Evolutionary conservation across 2,329 filamentous ascomycete genomes (phyloP).

Genomic region (Juglanconis juglandina): DNA sequence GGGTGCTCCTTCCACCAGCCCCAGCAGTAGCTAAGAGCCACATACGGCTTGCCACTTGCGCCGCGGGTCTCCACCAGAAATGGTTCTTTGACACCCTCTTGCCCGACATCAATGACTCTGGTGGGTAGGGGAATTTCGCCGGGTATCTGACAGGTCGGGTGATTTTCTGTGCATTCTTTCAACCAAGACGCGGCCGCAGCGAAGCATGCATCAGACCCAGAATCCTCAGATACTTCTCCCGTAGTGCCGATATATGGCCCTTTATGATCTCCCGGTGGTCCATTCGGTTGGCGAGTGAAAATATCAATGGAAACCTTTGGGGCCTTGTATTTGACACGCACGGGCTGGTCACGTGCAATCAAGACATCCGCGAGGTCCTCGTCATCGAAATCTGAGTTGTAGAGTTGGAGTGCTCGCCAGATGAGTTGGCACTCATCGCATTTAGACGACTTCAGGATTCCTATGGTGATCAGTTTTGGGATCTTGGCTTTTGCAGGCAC

Average conservation of each 20-base stretch:
- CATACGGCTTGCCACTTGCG: background rate
- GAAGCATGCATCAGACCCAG: background rate
- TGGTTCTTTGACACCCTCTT: background rate
- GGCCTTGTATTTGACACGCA: background rate
- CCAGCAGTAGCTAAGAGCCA: conserved; percentile 9
- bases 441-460: background rate
- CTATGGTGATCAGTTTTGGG: background rate
- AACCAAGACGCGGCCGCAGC: conserved; percentile 3
- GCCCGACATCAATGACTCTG: conserved; percentile 3
- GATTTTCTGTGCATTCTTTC: background rate
- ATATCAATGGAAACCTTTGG: background rate
- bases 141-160: conserved; percentile 1
- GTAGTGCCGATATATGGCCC: background rate
- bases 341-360: background rate
- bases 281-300: background rate
- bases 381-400: background rate
- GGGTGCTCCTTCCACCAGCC: background rate
- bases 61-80: background rate
- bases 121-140: background rate
- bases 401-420: background rate
- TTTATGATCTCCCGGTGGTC: background rate
- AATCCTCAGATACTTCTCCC: background rate
- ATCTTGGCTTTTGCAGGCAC: conserved; percentile 1
- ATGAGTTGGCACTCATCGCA: conserved; percentile 1
- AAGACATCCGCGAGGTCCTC: background rate